Base-by-base conservation (phyloP, 176 grass and related monocot species). In the Dendrocalamus sinicus region DNA sequence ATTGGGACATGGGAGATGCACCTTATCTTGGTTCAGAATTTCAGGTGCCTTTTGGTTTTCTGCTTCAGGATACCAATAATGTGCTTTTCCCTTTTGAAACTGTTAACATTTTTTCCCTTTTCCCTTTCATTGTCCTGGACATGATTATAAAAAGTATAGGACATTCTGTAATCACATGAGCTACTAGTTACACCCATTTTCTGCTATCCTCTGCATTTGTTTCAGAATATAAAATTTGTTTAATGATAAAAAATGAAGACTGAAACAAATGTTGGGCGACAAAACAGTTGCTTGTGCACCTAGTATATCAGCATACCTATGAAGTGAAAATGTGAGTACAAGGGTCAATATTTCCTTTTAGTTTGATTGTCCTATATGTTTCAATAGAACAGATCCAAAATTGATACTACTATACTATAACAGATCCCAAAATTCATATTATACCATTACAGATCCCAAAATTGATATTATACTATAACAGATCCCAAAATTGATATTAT, bases 131-230 rank as follows among this genome's bases (percentile, higher is more conserved):
- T 40, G 13, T 82, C 13, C 50, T 81, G 70, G 12, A n/a, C 0
- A 7, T 65, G 24, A 54, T 80, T 66, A 66, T 54, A 63, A 16
- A 54, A 48, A 53, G 54, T 54, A 11, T 67, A 32, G 7, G 12
- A 41, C 30, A 44, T 44, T 80, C 1, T 82, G 39, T 82, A 43
- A 43, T 83, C 24, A 30, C 35, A 52, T 26, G 69, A 83, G 64
- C 15, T 68, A 20, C 7, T 28, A 75, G 51, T 1, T 35, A n/a
- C 3, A 20, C 51, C 47, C 14, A 26, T 52, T 84, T 62, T 23
- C 28, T 55, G 37, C 24, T 84, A 61, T 69, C 23, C 20, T 84
- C 2, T 65, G 20, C 10, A 51, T 84, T 66, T 66, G 26, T 80
- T 75, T 75, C 2, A 23, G 57, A 66, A 43, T 40, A 4, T 4